phyloP scores from a whole-genome alignment of 768 basidiomycete genomes.

The Tephrocybe sp. region DNA sequence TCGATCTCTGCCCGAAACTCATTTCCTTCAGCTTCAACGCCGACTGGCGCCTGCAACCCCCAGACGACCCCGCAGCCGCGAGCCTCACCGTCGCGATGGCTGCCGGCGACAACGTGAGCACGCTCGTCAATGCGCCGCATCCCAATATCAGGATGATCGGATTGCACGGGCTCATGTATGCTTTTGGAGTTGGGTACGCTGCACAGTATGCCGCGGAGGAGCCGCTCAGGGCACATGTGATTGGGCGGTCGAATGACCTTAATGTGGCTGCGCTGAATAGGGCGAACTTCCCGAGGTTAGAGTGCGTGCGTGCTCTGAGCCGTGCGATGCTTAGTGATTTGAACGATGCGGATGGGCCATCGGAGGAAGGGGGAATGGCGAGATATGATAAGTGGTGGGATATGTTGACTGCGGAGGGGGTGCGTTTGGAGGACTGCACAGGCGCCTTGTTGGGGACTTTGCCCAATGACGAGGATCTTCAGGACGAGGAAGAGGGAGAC shows the following conservation, averaged over 20 bases:
- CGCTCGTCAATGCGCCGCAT: slow-evolving; percentile 54
- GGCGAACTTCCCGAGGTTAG: slow-evolving; percentile 59
- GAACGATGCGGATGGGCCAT: slow-evolving; percentile 53
- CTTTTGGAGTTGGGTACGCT: slow-evolving; percentile 65
- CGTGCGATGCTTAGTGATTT: slow-evolving; percentile 55
- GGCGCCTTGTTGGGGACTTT: slow-evolving; percentile 59
- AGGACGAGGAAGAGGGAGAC: slow-evolving; percentile 28
- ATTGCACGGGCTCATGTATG: slow-evolving; percentile 65
- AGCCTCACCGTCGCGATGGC: slow-evolving; percentile 14
- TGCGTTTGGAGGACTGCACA: slow-evolving; percentile 77
- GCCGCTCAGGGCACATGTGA: slow-evolving; percentile 43
- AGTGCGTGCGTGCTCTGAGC: slow-evolving; percentile 59
- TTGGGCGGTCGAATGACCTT: slow-evolving; percentile 61
- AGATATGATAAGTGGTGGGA: slow-evolving; percentile 76
- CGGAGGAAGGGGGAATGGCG: slow-evolving; percentile 40
- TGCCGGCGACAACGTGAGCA: slow-evolving; percentile 31
- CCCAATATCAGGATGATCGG: slow-evolving; percentile 60
- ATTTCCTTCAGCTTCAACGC: slow-evolving; percentile 69
- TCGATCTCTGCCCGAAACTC: slow-evolving; percentile 65
- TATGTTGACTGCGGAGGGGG: slow-evolving; percentile 43
- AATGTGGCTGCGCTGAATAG: slow-evolving; percentile 58
- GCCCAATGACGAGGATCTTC: slow-evolving; percentile 38
- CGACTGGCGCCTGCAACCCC: slow-evolving; percentile 55
- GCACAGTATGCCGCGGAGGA: slow-evolving; percentile 41
- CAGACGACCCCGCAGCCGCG: slow-evolving; percentile 12